A percentile compares a stretch with the other conserved stretches of the same genome.
These are phyloP conservation scores for Euclidium syriacum DNA, from an alignment of 345 rosid genomes.

Conservation along the genomic window DNA sequence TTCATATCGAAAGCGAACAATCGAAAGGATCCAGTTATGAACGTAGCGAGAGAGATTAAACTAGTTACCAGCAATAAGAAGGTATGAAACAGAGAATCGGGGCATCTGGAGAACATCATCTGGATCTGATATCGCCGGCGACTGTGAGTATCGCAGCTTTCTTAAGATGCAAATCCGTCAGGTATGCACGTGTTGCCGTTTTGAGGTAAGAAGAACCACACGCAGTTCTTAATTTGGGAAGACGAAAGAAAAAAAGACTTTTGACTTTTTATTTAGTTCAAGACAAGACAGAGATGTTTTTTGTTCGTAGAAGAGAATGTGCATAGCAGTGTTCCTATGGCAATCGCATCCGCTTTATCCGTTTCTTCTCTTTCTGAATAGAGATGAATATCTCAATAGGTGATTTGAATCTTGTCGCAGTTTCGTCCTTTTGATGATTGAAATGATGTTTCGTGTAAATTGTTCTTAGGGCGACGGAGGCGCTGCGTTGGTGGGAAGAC, in stretches of 20 bases:
- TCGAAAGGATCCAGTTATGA: too few species aligned
- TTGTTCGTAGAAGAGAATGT: slow-evolving; percentile 13
- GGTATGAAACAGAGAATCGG: slow-evolving; percentile 3
- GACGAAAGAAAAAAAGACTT: not conserved
- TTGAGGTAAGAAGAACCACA: slow-evolving; percentile 12
- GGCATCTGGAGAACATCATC: slow-evolving; percentile 16
- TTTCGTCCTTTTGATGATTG: not conserved
- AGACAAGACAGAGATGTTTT: not conserved
- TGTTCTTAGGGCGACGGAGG: slow-evolving; percentile 53
- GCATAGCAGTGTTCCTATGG: slow-evolving; percentile 53
- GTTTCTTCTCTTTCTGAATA: slow-evolving; percentile 59
- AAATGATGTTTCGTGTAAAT: not conserved
- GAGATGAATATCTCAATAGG: slow-evolving; percentile 74
- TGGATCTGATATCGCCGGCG: slow-evolving; percentile 25
- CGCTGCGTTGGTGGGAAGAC: slow-evolving; percentile 66
- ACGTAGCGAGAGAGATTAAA: not conserved
- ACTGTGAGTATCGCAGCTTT: slow-evolving; percentile 1
- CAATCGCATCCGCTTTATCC: slow-evolving; percentile 65
- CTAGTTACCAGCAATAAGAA: slow-evolving; percentile 13
- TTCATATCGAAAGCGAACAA: not conserved
- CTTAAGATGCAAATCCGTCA: slow-evolving; percentile 5
- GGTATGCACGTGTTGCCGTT: slow-evolving; percentile 24
- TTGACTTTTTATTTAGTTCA: not conserved
- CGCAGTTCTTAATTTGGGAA: not conserved
- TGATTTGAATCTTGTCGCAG: not conserved